Percentiles rank a stretch among this genome's conserved stretches.
Conservation (phyloP, 257 asterid species). For the Jaltomata sinuosa region DNA sequence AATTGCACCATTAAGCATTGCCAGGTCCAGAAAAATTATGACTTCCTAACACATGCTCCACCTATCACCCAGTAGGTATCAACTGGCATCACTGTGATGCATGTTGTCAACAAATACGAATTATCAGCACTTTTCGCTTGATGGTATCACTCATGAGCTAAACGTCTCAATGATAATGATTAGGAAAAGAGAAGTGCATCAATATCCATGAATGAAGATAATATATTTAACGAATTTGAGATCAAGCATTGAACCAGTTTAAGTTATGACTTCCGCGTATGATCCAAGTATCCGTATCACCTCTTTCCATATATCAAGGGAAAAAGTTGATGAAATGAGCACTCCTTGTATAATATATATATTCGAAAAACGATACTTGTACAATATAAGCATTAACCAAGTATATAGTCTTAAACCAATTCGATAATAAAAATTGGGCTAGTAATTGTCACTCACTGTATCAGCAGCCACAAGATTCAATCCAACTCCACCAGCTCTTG, state of each 20-base stretch:
- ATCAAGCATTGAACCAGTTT: background rate
- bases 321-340: background rate
- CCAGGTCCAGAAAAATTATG: background rate
- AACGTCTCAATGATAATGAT: background rate
- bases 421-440: background rate
- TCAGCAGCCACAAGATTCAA: conserved; percentile 98
- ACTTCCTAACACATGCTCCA: background rate
- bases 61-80: background rate
- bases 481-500: conserved; percentile 99
- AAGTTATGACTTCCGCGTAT: background rate
- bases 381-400: background rate
- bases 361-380: background rate
- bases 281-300: background rate
- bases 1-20: background rate
- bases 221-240: background rate
- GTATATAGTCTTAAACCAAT: background rate
- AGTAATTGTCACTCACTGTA: conserved; percentile 41
- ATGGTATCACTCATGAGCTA: background rate
- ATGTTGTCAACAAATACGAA: background rate
- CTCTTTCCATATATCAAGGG: background rate
- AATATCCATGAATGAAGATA: background rate
- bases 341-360: background rate
- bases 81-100: background rate
- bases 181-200: background rate
- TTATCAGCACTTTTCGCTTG: background rate